Conservation (phyloP, 106 monocot genomes). For the Apostasia ramifera region DNA sequence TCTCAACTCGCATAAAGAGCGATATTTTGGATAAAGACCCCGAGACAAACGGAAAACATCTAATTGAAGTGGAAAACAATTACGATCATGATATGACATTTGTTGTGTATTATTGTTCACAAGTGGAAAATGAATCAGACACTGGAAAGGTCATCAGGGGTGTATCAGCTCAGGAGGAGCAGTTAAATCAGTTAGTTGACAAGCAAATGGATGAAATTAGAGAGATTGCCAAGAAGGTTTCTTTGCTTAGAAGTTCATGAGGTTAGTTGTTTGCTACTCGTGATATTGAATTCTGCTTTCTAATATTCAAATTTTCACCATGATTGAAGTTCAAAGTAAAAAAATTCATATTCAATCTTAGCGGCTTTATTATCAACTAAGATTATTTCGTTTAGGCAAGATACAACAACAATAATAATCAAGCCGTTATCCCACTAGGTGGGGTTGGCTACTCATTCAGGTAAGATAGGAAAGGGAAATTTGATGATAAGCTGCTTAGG, state of each 20-base stretch:
- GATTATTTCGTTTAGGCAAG: no score
- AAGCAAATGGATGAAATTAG: slow-evolving; percentile 55
- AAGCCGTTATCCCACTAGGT: no score
- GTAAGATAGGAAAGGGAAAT: no score
- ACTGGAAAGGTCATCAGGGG: slow-evolving; percentile 15
- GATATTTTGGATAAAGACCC: slow-evolving; percentile 59
- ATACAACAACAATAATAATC: no score
- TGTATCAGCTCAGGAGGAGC: slow-evolving; percentile 45
- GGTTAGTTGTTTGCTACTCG: no score
- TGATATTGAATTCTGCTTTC: no score
- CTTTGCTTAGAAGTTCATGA: background rate
- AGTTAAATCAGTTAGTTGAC: slow-evolving; percentile 60
- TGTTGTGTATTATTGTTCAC: slow-evolving; percentile 36
- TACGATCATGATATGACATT: slow-evolving; percentile 67
- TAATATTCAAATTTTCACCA: no score
- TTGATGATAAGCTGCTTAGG: no score
- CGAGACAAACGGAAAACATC: slow-evolving; percentile 33
- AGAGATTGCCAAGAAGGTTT: slow-evolving; percentile 52
- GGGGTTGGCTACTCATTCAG: no score
- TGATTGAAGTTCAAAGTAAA: no score
- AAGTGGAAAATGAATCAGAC: slow-evolving; percentile 17
- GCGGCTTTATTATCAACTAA: no score
- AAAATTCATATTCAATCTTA: no score
- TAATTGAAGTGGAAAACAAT: slow-evolving; percentile 57
- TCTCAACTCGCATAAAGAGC: slow-evolving; percentile 40